Conservation (phyloP, 163 green algal genomes). For the Chloromonas sp. region DNA sequence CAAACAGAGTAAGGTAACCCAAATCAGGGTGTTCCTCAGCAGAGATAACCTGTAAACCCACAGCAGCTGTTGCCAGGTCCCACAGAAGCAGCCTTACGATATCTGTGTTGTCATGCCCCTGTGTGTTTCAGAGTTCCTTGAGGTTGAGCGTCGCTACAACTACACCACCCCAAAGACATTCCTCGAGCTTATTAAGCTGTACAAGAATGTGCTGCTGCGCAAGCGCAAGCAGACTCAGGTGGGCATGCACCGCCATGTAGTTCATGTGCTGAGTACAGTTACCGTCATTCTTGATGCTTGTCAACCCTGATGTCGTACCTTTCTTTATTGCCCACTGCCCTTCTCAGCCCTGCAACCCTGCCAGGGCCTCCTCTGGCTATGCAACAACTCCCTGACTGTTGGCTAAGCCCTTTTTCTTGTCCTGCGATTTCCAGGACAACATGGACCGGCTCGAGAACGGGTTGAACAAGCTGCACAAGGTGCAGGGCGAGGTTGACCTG, state of each 20-base stretch:
- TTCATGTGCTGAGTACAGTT: no score
- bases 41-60: no score
- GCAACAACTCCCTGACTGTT: no score
- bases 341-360: no score
- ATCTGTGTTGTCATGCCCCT: no score
- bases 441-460: slow-evolving; percentile 66
- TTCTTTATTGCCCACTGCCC: not conserved
- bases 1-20: not conserved
- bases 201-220: slow-evolving; percentile 60
- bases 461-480: slow-evolving; percentile 69
- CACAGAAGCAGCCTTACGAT: no score
- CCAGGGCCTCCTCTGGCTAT: no score
- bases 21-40: not conserved
- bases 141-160: slow-evolving; percentile 64
- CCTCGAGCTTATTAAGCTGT: slow-evolving; percentile 73
- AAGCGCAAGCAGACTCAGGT: slow-evolving; percentile 59
- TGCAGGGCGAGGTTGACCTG: slow-evolving; percentile 62
- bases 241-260: not conserved
- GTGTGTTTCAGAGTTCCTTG: slow-evolving; percentile 42
- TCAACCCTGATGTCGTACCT: not conserved
- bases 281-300: no score
- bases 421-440: slow-evolving; percentile 9
- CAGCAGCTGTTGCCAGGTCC: no score
- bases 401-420: no score
- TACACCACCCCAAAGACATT: slow-evolving; percentile 82